A percentile compares a stretch with the other conserved stretches of the same genome.
These are phyloP conservation scores for Trichophyton benhamiae DNA, from an alignment of 2,329 filamentous ascomycete genomes.

Conservation along the genomic window DNA sequence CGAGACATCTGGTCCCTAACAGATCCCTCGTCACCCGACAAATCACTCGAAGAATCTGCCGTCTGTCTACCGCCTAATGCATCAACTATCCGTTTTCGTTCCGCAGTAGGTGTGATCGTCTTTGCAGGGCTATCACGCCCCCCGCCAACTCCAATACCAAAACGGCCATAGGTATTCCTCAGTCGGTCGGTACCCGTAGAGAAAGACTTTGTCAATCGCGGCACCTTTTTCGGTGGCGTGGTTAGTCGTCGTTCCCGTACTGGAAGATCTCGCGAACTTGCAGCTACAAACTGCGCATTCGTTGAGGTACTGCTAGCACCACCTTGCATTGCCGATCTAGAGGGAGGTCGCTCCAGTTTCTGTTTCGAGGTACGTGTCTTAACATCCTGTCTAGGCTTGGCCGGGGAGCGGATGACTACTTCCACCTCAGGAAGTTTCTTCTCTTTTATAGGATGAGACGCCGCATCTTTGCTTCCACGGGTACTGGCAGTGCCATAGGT, in stretches of 20 bases:
- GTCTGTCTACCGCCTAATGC: conserved; percentile 14
- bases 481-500: neutral
- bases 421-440: neutral
- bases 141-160: neutral
- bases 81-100: conserved; percentile 26
- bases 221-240: conserved; percentile 8
- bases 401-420: conserved; percentile 1
- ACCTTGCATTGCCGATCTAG: neutral
- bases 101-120: conserved; percentile 13
- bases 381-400: neutral
- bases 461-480: neutral
- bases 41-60: conserved; percentile 3
- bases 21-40: neutral
- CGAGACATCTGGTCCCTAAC: neutral
- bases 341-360: neutral
- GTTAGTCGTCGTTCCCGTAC: neutral
- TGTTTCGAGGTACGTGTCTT: neutral
- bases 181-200: conserved; percentile 2
- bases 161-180: neutral
- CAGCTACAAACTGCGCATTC: neutral
- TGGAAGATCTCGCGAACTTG: neutral
- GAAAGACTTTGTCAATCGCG: conserved; percentile 8
- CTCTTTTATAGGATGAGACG: neutral
- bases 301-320: neutral
- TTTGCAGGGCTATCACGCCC: neutral